Conservation (phyloP, 768 basidiomycete genomes). For the Galerina sulciceps region DNA sequence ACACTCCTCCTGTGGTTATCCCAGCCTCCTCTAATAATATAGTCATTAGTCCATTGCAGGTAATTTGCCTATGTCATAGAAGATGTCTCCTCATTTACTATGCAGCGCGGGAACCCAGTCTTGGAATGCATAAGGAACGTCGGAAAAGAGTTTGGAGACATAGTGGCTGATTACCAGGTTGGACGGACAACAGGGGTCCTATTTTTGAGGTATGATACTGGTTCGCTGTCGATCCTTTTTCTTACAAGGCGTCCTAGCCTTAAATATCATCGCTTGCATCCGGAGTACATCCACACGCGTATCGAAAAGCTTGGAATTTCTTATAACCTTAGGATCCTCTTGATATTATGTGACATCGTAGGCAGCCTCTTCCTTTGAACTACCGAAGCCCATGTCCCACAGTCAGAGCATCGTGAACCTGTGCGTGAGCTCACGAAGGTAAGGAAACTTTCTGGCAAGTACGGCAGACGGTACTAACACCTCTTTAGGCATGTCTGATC, state of each 20-base stretch:
- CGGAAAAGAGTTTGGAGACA: conserved; percentile 93
- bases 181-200: conserved; percentile 92
- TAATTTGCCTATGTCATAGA: conserved; percentile 19
- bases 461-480: conserved; percentile 2
- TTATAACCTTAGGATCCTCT: conserved; percentile 83
- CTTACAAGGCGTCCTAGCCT: conserved; percentile 51
- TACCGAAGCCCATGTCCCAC: not conserved
- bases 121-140: conserved; percentile 87
- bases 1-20: conserved; percentile 59
- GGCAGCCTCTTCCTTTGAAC: conserved; percentile 29
- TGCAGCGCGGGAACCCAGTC: conserved; percentile 86
- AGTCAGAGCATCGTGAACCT: conserved; percentile 91
- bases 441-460: conserved; percentile 5
- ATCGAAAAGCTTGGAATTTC: conserved; percentile 84
- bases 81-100: not conserved
- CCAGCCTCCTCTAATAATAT: conserved; percentile 70
- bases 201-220: conserved; percentile 73
- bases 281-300: conserved; percentile 92
- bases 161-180: conserved; percentile 93
- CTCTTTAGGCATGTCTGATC: conserved; percentile 73
- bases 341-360: conserved; percentile 92
- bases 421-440: conserved; percentile 94
- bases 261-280: conserved; percentile 94
- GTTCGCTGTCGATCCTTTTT: not conserved
- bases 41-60: conserved; percentile 66